Conservation (phyloP, 202 grass and related monocot genomes). For the Brachypodium distachyon region DNA sequence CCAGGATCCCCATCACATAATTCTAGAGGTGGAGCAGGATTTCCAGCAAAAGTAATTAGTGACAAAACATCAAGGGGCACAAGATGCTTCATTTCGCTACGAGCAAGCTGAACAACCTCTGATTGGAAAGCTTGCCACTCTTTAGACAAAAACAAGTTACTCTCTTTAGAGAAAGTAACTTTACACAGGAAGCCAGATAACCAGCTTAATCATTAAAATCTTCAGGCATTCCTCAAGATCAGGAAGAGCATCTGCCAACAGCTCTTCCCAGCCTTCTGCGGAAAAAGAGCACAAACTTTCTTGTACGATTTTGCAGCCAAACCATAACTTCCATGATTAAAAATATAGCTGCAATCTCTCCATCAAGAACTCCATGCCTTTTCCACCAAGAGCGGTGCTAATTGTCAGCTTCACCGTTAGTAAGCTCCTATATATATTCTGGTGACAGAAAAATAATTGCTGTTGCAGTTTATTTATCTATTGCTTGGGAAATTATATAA, state of each 20-base stretch:
- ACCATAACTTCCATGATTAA: slow-evolving; percentile 83
- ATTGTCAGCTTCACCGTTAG: slow-evolving; percentile 94
- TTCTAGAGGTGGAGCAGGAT: slow-evolving; percentile 65
- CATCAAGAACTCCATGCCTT: slow-evolving; percentile 98
- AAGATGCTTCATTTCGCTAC: slow-evolving; percentile 82
- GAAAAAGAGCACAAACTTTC: slow-evolving; percentile 90
- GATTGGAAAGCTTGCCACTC: slow-evolving; percentile 88
- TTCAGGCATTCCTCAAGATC: slow-evolving; percentile 96
- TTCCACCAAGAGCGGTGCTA: slow-evolving; percentile 99
- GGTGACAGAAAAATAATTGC: slow-evolving; percentile 19
- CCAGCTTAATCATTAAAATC: slow-evolving; percentile 89
- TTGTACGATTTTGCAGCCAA: slow-evolving; percentile 97
- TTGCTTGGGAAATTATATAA: not conserved
- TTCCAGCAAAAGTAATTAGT: slow-evolving; percentile 83
- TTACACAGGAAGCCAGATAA: slow-evolving; percentile 86
- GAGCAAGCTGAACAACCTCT: slow-evolving; percentile 91
- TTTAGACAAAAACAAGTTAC: slow-evolving; percentile 75
- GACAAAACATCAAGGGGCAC: slow-evolving; percentile 95
- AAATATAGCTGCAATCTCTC: slow-evolving; percentile 91
- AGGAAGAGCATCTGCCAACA: slow-evolving; percentile 90
- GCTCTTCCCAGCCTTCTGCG: slow-evolving; percentile 92
- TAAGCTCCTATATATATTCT: slow-evolving; percentile 98
- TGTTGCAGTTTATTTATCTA: slow-evolving; percentile 2
- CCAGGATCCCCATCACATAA: slow-evolving; percentile 97
- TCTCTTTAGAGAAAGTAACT: slow-evolving; percentile 82